Conservation (phyloP, 768 basidiomycete species). For the Mycena belliarum region DNA sequence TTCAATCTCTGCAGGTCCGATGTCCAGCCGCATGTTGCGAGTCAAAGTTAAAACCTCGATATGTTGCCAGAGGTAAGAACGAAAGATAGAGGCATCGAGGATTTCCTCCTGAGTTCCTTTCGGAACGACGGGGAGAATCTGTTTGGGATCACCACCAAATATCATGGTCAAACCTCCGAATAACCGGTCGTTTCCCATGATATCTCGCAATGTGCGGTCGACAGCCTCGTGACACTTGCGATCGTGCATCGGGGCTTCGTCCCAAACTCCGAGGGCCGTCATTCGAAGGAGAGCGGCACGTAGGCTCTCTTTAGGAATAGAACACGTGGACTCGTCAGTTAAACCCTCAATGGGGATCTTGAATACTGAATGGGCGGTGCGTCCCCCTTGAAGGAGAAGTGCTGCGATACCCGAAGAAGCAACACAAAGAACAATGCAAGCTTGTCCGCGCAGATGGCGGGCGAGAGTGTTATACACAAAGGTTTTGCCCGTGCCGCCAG, state of each 20-base stretch:
- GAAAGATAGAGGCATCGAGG: slow-evolving; percentile 25
- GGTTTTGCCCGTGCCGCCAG: slow-evolving; percentile 5
- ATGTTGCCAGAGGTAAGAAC: background rate
- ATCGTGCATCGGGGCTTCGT: slow-evolving; percentile 39
- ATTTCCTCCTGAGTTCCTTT: slow-evolving; percentile 34
- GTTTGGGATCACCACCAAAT: slow-evolving; percentile 38
- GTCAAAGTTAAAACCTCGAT: background rate
- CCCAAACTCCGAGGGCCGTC: slow-evolving; percentile 38
- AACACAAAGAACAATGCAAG: slow-evolving; percentile 44
- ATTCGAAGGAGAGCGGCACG: slow-evolving; percentile 29
- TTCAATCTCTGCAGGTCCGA: background rate
- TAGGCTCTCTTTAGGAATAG: slow-evolving; percentile 27
- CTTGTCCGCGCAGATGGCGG: slow-evolving; percentile 34
- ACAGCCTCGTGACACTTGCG: slow-evolving; percentile 33
- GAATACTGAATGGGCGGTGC: slow-evolving; percentile 50
- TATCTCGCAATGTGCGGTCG: slow-evolving; percentile 32
- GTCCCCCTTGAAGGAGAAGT: slow-evolving; percentile 43
- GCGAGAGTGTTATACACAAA: slow-evolving; percentile 2
- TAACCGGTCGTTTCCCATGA: slow-evolving; percentile 25
- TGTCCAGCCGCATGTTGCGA: background rate
- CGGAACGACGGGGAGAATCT: slow-evolving; percentile 37
- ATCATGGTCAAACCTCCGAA: slow-evolving; percentile 5
- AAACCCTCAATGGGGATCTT: slow-evolving; percentile 40
- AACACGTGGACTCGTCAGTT: slow-evolving; percentile 22
- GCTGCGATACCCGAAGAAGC: slow-evolving; percentile 52